Evolutionary conservation across 2,329 filamentous ascomycete genomes (phyloP).

Genomic region (Neopestalotiopsis clavispora): DNA sequence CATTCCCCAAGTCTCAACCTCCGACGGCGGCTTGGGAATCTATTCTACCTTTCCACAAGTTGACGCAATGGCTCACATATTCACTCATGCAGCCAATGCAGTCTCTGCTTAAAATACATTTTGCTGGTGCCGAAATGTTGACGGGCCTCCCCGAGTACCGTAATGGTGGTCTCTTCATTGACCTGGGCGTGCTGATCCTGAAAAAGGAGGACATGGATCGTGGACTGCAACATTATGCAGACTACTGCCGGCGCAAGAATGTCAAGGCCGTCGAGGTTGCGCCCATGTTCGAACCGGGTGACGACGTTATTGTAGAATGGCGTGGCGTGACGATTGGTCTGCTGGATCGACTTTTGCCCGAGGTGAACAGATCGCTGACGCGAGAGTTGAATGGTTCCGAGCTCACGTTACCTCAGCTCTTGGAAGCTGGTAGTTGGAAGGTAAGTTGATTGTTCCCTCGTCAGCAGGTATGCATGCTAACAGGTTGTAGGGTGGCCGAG

Average conservation of each 20-base stretch:
- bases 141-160: slow-evolving; percentile 76
- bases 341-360: slow-evolving; percentile 56
- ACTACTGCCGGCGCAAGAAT: slow-evolving; percentile 30
- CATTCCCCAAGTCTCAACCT: slow-evolving; percentile 20
- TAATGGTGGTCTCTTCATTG: slow-evolving; percentile 73
- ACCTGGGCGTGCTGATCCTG: slow-evolving; percentile 56
- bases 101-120: slow-evolving; percentile 54
- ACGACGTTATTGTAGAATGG: slow-evolving; percentile 70
- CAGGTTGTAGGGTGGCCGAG: slow-evolving; percentile 75
- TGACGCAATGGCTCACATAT: slow-evolving; percentile 77
- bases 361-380: slow-evolving; percentile 45
- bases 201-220: slow-evolving; percentile 49
- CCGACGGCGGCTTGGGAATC: slow-evolving; percentile 21
- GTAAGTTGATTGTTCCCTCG: slow-evolving; percentile 15
- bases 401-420: slow-evolving; percentile 53
- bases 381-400: slow-evolving; percentile 39
- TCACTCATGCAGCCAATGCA: slow-evolving; percentile 71
- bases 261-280: slow-evolving; percentile 51
- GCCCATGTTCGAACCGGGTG: slow-evolving; percentile 62
- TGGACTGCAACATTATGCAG: slow-evolving; percentile 49
- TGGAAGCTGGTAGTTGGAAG: slow-evolving; percentile 61
- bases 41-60: slow-evolving; percentile 63
- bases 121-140: slow-evolving; percentile 58
- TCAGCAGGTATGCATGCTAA: slow-evolving; percentile 23
- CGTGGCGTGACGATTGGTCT: slow-evolving; percentile 66